Base-by-base conservation (phyloP, 306 rosid species). In the Cicer cuneatum region DNA sequence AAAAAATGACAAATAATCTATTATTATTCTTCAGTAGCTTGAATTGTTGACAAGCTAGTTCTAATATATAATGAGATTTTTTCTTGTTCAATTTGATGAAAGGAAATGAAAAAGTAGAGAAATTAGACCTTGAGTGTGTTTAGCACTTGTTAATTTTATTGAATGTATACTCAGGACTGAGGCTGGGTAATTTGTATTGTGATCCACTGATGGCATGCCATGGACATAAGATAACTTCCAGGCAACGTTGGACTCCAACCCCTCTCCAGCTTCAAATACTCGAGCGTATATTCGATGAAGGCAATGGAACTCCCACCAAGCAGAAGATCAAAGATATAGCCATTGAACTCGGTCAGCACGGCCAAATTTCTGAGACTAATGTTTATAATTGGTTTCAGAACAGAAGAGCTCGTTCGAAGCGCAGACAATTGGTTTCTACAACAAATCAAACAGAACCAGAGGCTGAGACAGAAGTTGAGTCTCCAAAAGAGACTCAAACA, bases 301-400 rank as follows among this genome's bases (percentile, higher is more conserved):
- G 91, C 52, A 89, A 71, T 59, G 93, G 96, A 13, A 89, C 96
- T 73, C 96, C 96, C 2, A 82, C 29, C 78, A 88, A 88, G 60
- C 89, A 85, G 79, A 89, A 81, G 86, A 81, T 92, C 81, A 92
- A 86, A 78, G 91, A 87, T 6, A 89, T 92, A 56, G 75, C 93
- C 66, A n/a, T 37, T 10, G 88, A 89, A 53, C 86, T 92, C 3
- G 61, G 75, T 0, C 91, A 88, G 7, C 96, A 92, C 35, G 97
- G 93, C 3, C 95, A 82, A 24, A 86, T 92, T 60, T 85, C 97
- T 0, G 97, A 92, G 85, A 86, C 96, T 1, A 89, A 92, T 77
- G 97, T 92, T 59, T 92, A 88, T 76, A 92, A 92, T 60, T 92
- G 96, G 97, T 89, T 92, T 71, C 96, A 92, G 78, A 92, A 92